Conservation (phyloP, 371 early-diverging fungal genomes). For the Funneliformis caledonium region DNA sequence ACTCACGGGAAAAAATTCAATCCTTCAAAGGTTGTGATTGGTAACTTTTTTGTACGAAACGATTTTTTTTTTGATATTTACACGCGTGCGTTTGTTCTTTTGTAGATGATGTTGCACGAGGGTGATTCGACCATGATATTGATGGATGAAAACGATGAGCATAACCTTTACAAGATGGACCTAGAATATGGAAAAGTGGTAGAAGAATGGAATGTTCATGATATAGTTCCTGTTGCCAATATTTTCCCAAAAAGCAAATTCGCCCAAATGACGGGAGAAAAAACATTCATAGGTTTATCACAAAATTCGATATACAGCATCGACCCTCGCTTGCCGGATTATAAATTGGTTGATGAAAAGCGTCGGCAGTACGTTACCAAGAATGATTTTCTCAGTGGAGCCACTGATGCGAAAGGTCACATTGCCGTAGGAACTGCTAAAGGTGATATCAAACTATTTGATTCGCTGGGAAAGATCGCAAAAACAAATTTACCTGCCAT, state of each 20-base stretch:
- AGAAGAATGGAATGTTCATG: conserved; percentile 86
- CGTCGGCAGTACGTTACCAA: conserved; percentile 72
- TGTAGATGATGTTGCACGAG: conserved; percentile 73
- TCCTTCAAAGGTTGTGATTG: conserved; percentile 55
- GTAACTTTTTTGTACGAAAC: conserved; percentile 30
- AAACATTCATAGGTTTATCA: conserved; percentile 83
- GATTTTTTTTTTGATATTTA: background rate
- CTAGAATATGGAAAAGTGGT: conserved; percentile 90
- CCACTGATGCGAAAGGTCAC: conserved; percentile 81
- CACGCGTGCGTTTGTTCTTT: background rate
- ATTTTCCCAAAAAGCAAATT: conserved; percentile 80
- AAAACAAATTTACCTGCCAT: conserved; percentile 89
- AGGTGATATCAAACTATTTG: conserved; percentile 91
- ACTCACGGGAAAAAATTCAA: conserved; percentile 54
- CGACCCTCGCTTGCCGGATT: conserved; percentile 79
- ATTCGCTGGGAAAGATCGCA: conserved; percentile 79
- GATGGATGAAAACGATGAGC: conserved; percentile 65
- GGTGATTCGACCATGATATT: conserved; percentile 78
- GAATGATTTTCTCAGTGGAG: conserved; percentile 71
- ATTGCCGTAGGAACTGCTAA: conserved; percentile 85
- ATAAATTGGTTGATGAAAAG: conserved; percentile 66
- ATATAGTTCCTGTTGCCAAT: conserved; percentile 62
- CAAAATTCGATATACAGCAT: conserved; percentile 84
- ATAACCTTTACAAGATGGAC: conserved; percentile 87
- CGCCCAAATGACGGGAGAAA: conserved; percentile 69